Evolutionary conservation across 352 stramenopile genomes (phyloP), one percentile per base, ranked within the genome.

Genomic region (Pythium myriotylum): DNA sequence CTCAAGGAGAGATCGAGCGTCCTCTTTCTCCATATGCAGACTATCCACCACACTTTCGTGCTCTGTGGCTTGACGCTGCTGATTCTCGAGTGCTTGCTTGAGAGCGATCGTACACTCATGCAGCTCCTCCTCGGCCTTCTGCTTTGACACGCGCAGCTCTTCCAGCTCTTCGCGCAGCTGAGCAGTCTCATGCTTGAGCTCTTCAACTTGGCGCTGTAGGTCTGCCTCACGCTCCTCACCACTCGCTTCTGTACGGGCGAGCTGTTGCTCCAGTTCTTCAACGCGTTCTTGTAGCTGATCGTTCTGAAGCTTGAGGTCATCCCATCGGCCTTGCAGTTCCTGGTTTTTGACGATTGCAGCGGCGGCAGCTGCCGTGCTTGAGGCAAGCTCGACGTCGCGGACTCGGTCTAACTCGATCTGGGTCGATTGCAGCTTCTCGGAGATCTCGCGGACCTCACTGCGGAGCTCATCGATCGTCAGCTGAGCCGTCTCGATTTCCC

Each of bases 361-460:
- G 1, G 80, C 81, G 12, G 79, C 67, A 2, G 74, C 75, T 0
- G 54, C 75, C 26, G 73, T 63, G 43, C 76, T 90, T 7, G 70
- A 74, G 0, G 63, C 74, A 14, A 88, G 56, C 26, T 90, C 73
- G 8, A 76, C 57, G 23, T 88, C 67, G 14, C 68, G 72, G 16
- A 88, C 50, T 1, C 46, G 62, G 40, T 77, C 70, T 13, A 88
- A 65, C 32, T 90, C 70, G 9, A 73, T 52, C 50, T 90, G 76
- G 4, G 78, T 83, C 22, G 69, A 47, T 19, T 74, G 68, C 4
- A 90, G 41, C 43, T 86, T 77, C 22, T 63, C 69, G 13, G 81
- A 85, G 27, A 90, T 77, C 51, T 88, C 76, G 13, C 72, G 74
- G 26, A 88, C 76, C 42, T 90, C 74, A 41, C 81, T 66, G 24